Conservation (phyloP, 208 protist genomes). For the Trypanosoma boissoni region DNA sequence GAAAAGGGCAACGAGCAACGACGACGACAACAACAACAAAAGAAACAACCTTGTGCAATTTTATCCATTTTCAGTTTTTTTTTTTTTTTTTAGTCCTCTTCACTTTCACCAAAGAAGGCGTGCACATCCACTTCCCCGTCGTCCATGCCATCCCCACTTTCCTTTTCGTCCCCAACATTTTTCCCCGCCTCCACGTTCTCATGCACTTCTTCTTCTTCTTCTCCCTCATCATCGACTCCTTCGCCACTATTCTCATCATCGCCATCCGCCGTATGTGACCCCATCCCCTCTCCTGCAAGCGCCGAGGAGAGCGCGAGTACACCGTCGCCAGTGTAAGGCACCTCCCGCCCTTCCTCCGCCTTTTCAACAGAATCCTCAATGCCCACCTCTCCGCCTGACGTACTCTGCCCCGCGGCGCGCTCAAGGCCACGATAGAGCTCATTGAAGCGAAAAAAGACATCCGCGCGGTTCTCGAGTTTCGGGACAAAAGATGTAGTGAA, state of each 20-base stretch:
- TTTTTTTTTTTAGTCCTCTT: slow-evolving; percentile 26
- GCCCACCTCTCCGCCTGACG: background rate
- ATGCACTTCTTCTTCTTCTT: slow-evolving; percentile 29
- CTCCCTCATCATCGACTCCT: slow-evolving; percentile 6
- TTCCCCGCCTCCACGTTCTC: slow-evolving; percentile 27
- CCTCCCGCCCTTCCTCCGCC: background rate
- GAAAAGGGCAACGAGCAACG: no score
- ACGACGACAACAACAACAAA: no score
- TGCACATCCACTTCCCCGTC: slow-evolving; percentile 24
- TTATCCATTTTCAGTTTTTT: slow-evolving; percentile 2
- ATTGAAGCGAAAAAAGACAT: slow-evolving; percentile 82
- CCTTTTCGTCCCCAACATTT: slow-evolving; percentile 5
- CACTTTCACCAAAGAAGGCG: slow-evolving; percentile 56
- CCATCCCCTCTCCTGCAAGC: no score
- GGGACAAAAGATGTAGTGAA: slow-evolving; percentile 53
- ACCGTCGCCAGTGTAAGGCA: slow-evolving; percentile 3
- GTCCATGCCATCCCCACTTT: background rate
- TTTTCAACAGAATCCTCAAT: background rate
- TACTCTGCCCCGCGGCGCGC: slow-evolving; percentile 10
- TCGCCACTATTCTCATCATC: background rate
- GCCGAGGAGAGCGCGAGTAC: slow-evolving; percentile 17
- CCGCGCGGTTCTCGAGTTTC: slow-evolving; percentile 77
- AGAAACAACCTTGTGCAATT: no score
- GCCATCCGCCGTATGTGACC: background rate
- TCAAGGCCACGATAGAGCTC: slow-evolving; percentile 52